Evolutionary conservation across 805 yeast species (phyloP), one percentile per base, ranked within the genome.

Genomic region (Saccharomycopsis vini): DNA sequence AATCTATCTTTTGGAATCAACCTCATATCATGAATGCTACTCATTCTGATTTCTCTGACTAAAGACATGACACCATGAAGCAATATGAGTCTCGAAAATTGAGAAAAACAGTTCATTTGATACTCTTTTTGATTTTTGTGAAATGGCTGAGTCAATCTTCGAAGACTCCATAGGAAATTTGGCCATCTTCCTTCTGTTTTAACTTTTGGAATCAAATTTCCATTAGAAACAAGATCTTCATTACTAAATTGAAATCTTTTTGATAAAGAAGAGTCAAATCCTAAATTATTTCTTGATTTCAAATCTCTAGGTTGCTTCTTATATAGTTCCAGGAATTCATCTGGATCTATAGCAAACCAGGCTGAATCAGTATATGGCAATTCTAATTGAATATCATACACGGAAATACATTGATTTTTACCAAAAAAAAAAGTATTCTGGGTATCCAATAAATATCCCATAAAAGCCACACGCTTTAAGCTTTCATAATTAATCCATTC

Each of bases 401-500:
- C 61, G 1, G 72, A 64, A 13, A 70, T 39, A 23, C 61, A 53
- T 12, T 62, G 58, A 6, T 59, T 54, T 26, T 57, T 61, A 3
- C 61, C 53, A 43, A 59, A 57, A n/a, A 68, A 55, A 28, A 63
- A 59, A 1, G 66, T 60, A n/a, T 56, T 61, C 43, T 67, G 71
- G 3, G 69, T 54, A 45, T 69, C 74, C 26, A 62, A 50, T 1
- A 67, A 50, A 44, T 63, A 66, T 10, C 63, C 67, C 44, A 68
- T 64, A 40, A 60, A 67, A 0, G 68, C 64, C 3, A 63, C 50
- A 40, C 74, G 52, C 49, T 71, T 73, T 42, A 62, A 53, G 21
- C 66, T 55, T 50, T 73, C 78, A 49, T 64, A 65, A 21, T 57
- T 44, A 3, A 66, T 59, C 78, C 77, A 73, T 20, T 65, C 61